A percentile compares a stretch with the other conserved stretches of the same genome.
These are phyloP conservation scores for Opeltia flavorubescens DNA, from an alignment of 495 filamentous ascomycete species.

Conservation along the genomic window DNA sequence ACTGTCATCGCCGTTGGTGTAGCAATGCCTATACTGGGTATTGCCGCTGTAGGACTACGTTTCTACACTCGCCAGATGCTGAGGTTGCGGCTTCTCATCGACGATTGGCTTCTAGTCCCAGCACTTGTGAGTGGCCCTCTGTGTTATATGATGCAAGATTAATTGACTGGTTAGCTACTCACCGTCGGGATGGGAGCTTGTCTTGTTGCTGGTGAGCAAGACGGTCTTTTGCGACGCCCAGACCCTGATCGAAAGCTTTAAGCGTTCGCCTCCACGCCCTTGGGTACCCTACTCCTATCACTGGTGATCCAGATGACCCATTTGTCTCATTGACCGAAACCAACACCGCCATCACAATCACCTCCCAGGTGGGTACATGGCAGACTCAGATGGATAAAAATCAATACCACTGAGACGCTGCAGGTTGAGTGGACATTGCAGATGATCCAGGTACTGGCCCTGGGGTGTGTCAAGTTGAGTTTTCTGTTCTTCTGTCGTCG, in stretches of 20 bases:
- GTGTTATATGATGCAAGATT: neutral
- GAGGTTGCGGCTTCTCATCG: neutral
- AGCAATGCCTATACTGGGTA: neutral
- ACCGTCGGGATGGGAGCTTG: neutral
- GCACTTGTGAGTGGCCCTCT: neutral
- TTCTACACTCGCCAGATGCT: neutral
- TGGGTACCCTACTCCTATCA: neutral
- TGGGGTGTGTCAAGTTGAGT: conserved; percentile 6
- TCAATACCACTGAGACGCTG: too few species aligned
- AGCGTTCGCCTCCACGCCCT: neutral
- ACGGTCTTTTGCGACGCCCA: neutral
- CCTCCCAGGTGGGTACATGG: neutral
- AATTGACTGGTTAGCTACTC: neutral
- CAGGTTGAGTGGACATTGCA: conserved; percentile 2
- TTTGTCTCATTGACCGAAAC: neutral
- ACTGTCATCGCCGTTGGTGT: neutral
- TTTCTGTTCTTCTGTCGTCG: conserved; percentile 6
- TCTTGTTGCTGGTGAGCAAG: neutral
- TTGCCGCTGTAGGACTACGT: neutral
- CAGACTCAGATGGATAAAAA: neutral
- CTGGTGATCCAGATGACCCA: neutral
- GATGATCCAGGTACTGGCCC: neutral
- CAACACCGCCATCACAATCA: neutral
- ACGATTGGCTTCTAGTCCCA: conserved; percentile 4
- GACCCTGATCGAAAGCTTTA: neutral